A percentile compares a stretch with the other conserved stretches of the same genome.
phyloP scores from a whole-genome alignment of 2,329 filamentous ascomycete species.

The Stemphylium vesicarium region DNA sequence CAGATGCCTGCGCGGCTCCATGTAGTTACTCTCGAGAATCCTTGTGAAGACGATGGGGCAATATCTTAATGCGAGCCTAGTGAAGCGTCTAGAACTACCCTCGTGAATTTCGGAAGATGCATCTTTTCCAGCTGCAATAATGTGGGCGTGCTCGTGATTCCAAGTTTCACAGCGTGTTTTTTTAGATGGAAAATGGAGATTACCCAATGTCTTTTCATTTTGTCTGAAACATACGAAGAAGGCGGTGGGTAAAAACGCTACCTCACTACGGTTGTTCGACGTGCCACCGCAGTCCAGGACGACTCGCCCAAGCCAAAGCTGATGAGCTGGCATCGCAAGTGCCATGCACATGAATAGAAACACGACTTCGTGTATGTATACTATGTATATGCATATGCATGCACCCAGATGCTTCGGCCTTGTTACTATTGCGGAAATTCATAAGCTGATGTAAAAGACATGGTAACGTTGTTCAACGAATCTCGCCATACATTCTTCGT shows the following conservation, averaged over 20 bases:
- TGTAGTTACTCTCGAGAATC: not conserved
- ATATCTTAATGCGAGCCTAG: not conserved
- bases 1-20: not conserved
- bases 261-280: too few species aligned
- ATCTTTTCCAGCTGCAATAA: too few species aligned
- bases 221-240: not conserved
- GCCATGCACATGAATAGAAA: too few species aligned
- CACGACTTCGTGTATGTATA: too few species aligned
- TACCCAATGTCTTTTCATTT: not conserved
- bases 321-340: too few species aligned
- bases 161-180: too few species aligned
- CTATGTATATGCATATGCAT: not conserved
- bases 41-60: not conserved
- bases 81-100: not conserved
- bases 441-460: not conserved
- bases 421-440: not conserved
- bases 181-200: too few species aligned
- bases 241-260: too few species aligned
- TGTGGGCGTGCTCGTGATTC: too few species aligned
- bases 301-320: too few species aligned
- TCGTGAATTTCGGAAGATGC: too few species aligned
- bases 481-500: not conserved
- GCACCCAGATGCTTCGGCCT: not conserved
- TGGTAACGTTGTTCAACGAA: not conserved
- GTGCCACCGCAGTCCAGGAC: too few species aligned